phyloP scores from a whole-genome alignment of 371 early-diverging fungal species.

The Saksenaea vasiformis region DNA sequence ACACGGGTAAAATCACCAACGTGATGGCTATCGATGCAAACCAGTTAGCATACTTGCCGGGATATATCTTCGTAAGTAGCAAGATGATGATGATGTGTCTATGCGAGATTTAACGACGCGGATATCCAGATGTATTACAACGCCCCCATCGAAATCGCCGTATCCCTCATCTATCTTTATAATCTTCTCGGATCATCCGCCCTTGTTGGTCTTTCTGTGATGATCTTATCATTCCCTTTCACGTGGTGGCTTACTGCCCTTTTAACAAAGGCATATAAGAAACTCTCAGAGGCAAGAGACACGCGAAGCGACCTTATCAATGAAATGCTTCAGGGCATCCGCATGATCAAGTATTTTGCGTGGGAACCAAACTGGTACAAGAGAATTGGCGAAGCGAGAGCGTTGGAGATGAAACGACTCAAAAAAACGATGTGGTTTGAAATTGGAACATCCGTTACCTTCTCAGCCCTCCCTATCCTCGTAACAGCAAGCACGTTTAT shows the following conservation, averaged over 20 bases:
- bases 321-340: conserved; percentile 67
- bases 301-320: conserved; percentile 48
- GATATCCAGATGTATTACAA: conserved; percentile 41
- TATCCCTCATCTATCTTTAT: conserved; percentile 53
- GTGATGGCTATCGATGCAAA: conserved; percentile 81
- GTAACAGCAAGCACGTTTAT: conserved; percentile 59
- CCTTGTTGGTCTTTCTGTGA: conserved; percentile 49
- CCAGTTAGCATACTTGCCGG: conserved; percentile 42
- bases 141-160: conserved; percentile 53
- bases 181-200: conserved; percentile 52
- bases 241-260: conserved; percentile 48
- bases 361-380: conserved; percentile 65
- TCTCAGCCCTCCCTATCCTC: conserved; percentile 52
- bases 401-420: conserved; percentile 52
- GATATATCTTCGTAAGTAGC: conserved; percentile 41
- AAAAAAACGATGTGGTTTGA: conserved; percentile 38
- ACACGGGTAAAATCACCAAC: conserved; percentile 78
- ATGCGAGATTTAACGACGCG: neutral
- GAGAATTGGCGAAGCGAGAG: conserved; percentile 51
- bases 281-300: conserved; percentile 36
- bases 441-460: conserved; percentile 41
- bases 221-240: conserved; percentile 60
- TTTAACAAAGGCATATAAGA: conserved; percentile 19
- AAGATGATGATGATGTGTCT: neutral
- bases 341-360: conserved; percentile 70